Percentiles rank a stretch among this genome's conserved stretches.
These are phyloP conservation scores for Priceomyces medius DNA, from an alignment of 805 yeast species.

Conservation along the genomic window DNA sequence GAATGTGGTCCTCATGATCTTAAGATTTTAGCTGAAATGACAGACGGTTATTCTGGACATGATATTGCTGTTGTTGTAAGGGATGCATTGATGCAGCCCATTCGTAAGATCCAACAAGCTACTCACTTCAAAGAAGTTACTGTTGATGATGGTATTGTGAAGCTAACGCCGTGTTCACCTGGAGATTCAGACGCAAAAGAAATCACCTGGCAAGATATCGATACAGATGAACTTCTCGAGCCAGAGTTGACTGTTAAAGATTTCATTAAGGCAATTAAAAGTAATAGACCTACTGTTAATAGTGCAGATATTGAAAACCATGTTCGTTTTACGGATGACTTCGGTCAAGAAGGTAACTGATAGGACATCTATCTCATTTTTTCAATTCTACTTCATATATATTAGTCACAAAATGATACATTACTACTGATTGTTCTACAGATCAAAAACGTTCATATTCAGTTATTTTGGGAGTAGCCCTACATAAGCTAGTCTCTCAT, in stretches of 20 bases:
- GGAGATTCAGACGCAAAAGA: slow-evolving; percentile 88
- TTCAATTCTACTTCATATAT: slow-evolving; percentile 2
- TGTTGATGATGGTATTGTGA: slow-evolving; percentile 41
- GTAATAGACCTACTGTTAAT: slow-evolving; percentile 93
- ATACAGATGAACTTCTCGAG: slow-evolving; percentile 82
- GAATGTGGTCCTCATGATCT: slow-evolving; percentile 70
- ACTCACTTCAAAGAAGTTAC: slow-evolving; percentile 80
- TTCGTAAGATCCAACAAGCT: slow-evolving; percentile 90
- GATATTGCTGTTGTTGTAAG: slow-evolving; percentile 95
- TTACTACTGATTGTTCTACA: not conserved
- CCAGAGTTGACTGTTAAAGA: slow-evolving; percentile 90
- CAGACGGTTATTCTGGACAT: slow-evolving; percentile 97
- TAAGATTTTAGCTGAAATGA: slow-evolving; percentile 80
- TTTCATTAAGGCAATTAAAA: slow-evolving; percentile 86
- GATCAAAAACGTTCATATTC: not conserved
- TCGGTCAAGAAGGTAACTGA: slow-evolving; percentile 95
- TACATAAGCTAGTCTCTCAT: no score
- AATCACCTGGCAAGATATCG: slow-evolving; percentile 91
- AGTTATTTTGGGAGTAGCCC: no score
- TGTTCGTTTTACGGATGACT: slow-evolving; percentile 85
- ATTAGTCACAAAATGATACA: not conserved
- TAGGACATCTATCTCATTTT: not conserved
- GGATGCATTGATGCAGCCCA: slow-evolving; percentile 98
- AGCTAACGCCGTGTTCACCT: slow-evolving; percentile 91
- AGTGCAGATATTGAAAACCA: slow-evolving; percentile 78